phyloP scores from a whole-genome alignment of 2,329 filamentous ascomycete genomes.

The Tricladium varicosporioides region DNA sequence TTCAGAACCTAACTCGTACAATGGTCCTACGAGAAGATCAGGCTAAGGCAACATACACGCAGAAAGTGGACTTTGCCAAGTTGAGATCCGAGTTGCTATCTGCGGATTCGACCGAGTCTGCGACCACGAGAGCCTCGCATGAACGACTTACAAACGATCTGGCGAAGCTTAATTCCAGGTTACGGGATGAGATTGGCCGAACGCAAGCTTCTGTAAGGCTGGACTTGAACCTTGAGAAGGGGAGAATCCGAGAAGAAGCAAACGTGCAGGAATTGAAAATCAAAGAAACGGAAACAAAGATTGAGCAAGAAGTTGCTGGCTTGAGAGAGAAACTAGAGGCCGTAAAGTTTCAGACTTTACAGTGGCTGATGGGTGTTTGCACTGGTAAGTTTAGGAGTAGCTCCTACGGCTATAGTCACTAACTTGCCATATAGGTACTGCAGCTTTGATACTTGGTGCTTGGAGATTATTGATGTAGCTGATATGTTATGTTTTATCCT shows the following conservation, averaged over 20 bases:
- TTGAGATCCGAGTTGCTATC: constrained; percentile 90
- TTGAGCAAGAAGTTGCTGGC: constrained; percentile 94
- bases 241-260: constrained; percentile 91
- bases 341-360: constrained; percentile 96
- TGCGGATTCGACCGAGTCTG: constrained; percentile 86
- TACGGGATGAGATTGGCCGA: constrained; percentile 90
- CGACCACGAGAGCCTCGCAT: constrained; percentile 83
- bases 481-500: too few species aligned
- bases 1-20: constrained; percentile 93
- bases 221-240: constrained; percentile 95
- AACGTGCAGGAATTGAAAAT: constrained; percentile 97
- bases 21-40: constrained; percentile 97
- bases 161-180: constrained; percentile 83
- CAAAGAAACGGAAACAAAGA: constrained; percentile 97
- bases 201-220: constrained; percentile 91
- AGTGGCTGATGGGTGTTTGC: constrained; percentile 92
- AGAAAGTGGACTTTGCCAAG: constrained; percentile 98
- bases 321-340: constrained; percentile 89
- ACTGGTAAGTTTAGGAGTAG: constrained; percentile 44
- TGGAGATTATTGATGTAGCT: constrained; percentile 66
- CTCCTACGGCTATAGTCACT: constrained; percentile 5
- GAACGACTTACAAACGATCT: constrained; percentile 93
- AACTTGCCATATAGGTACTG: constrained; percentile 42
- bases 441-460: constrained; percentile 65
- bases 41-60: constrained; percentile 73